Conservation (phyloP, 2,329 filamentous ascomycete species). For the Ophiostoma quercus region DNA sequence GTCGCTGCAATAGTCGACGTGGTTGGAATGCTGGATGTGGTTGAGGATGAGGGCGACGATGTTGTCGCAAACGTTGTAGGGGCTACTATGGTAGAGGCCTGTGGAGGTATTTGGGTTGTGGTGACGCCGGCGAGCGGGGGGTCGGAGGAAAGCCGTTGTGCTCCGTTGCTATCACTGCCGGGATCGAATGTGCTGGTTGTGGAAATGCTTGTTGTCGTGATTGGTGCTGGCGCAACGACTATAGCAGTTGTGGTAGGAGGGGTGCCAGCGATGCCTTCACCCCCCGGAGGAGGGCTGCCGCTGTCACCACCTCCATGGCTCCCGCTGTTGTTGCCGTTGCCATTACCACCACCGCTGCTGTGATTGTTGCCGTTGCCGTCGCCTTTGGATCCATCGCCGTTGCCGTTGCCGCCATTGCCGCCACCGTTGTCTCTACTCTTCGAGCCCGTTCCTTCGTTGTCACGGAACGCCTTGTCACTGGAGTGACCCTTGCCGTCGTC, state of each 20-base stretch:
- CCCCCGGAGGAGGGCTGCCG: not conserved
- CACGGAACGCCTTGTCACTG: not conserved
- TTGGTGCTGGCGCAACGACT: not conserved
- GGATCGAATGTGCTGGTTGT: constrained; percentile 22
- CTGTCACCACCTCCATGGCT: constrained; percentile 18
- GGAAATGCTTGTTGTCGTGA: constrained; percentile 13
- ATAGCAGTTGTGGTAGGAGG: not conserved
- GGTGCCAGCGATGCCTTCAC: not conserved
- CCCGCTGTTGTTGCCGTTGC: constrained; percentile 21
- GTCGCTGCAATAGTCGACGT: not conserved
- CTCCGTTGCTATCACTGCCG: constrained; percentile 19
- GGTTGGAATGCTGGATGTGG: not conserved
- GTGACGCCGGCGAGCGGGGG: not conserved
- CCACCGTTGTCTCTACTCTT: not conserved
- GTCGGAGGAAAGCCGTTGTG: constrained; percentile 12
- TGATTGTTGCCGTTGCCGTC: not conserved
- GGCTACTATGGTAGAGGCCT: not conserved
- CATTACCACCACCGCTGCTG: not conserved
- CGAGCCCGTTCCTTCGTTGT: not conserved
- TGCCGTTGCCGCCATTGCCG: not conserved
- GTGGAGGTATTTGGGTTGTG: not conserved
- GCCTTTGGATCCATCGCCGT: not conserved
- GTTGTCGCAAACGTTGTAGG: constrained; percentile 9
- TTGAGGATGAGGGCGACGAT: not conserved
- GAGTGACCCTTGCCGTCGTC: not conserved